Evolutionary conservation across 2,329 filamentous ascomycete genomes (phyloP).

Genomic region (Ilyonectria sp.): DNA sequence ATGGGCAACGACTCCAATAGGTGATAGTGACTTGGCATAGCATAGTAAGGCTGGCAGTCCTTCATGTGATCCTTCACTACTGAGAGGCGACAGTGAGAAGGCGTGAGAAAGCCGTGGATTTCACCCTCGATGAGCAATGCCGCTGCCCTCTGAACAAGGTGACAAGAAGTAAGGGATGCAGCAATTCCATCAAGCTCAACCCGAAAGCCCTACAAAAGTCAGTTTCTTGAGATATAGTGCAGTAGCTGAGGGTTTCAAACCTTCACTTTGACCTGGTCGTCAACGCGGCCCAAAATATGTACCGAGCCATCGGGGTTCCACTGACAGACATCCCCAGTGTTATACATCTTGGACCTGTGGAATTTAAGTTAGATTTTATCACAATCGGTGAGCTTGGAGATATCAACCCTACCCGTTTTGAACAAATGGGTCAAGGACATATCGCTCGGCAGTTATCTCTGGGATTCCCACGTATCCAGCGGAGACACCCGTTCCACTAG

Average conservation of each 20-base stretch:
- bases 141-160: conserved; percentile 62
- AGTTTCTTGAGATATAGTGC: not conserved
- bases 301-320: conserved; percentile 69
- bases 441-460: conserved; percentile 65
- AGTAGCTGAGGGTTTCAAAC: conserved; percentile 43
- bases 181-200: conserved; percentile 73
- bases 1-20: conserved; percentile 61
- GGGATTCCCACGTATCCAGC: conserved; percentile 69
- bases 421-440: conserved; percentile 65
- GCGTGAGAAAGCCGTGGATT: conserved; percentile 66
- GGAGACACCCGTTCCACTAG: conserved; percentile 66
- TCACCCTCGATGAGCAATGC: conserved; percentile 63
- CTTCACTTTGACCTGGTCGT: conserved; percentile 75
- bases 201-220: conserved; percentile 63
- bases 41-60: conserved; percentile 68
- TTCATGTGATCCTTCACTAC: conserved; percentile 58
- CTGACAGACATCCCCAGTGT: conserved; percentile 71
- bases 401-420: conserved; percentile 56
- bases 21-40: conserved; percentile 63
- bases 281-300: conserved; percentile 69
- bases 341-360: conserved; percentile 65
- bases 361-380: too few relatives aligned
- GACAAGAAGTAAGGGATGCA: conserved; percentile 60
- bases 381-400: not conserved
- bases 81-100: conserved; percentile 51